Evolutionary conservation across 1,284 basidiomycete genomes (phyloP).

Genomic region (Marasmius tenuissimus): DNA sequence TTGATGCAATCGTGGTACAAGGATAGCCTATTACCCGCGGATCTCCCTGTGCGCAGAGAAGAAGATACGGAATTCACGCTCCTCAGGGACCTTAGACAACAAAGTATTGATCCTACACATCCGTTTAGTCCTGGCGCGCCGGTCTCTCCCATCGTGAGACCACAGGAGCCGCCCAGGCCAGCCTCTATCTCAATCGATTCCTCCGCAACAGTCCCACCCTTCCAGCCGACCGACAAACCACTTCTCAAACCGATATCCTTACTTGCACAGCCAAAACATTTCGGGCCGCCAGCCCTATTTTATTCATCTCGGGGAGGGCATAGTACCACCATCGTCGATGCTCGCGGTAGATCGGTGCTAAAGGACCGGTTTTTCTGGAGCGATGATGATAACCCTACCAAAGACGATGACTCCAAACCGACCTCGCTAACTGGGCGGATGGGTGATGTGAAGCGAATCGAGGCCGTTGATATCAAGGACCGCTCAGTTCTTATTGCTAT

Average conservation of each 20-base stretch:
- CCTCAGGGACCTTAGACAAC: slow-evolving; percentile 70
- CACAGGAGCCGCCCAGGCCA: slow-evolving; percentile 35
- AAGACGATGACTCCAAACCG: slow-evolving; percentile 43
- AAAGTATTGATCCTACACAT: slow-evolving; percentile 73
- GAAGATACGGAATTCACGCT: slow-evolving; percentile 66
- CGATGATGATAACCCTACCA: slow-evolving; percentile 44
- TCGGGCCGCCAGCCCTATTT: slow-evolving; percentile 84
- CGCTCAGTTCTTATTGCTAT: slow-evolving; percentile 77
- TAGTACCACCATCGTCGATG: slow-evolving; percentile 82
- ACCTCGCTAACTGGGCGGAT: slow-evolving; percentile 40
- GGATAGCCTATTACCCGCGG: slow-evolving; percentile 75
- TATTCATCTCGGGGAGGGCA: slow-evolving; percentile 84
- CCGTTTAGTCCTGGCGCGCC: slow-evolving; percentile 51
- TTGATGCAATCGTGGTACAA: slow-evolving; percentile 86
- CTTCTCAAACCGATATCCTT: slow-evolving; percentile 77
- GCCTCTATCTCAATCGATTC: slow-evolving; percentile 28
- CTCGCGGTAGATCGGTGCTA: slow-evolving; percentile 77
- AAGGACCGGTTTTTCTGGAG: slow-evolving; percentile 80
- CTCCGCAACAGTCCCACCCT: slow-evolving; percentile 12
- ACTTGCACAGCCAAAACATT: slow-evolving; percentile 76
- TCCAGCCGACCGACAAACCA: slow-evolving; percentile 47
- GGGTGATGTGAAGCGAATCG: slow-evolving; percentile 77
- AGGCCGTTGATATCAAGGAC: slow-evolving; percentile 73
- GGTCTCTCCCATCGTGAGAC: neutral
- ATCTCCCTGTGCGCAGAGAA: slow-evolving; percentile 75